phyloP scores from a whole-genome alignment of 768 basidiomycete genomes.

The Clitopilus hobsonii region DNA sequence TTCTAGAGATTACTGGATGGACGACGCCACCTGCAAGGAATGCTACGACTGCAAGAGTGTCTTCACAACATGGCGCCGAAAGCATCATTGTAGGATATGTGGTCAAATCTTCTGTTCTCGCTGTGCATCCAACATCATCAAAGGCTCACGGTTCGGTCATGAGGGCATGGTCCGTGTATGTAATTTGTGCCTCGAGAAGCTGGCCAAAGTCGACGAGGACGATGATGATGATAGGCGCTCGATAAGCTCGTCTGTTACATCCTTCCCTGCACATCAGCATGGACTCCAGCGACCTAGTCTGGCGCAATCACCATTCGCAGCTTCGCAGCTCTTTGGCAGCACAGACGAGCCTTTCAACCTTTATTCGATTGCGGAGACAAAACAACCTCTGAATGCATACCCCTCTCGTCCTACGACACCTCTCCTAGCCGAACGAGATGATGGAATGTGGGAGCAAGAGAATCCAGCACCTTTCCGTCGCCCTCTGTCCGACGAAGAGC shows the following conservation, averaged over 20 bases:
- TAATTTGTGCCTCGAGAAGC: conserved; percentile 90
- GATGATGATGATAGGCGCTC: conserved; percentile 89
- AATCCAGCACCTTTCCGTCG: conserved; percentile 75
- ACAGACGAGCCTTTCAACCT: conserved; percentile 76
- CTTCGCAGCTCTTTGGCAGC: conserved; percentile 77
- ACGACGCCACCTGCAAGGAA: conserved; percentile 91
- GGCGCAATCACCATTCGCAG: conserved; percentile 84
- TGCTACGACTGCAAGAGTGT: conserved; percentile 94
- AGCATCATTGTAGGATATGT: conserved; percentile 98
- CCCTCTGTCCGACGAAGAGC: conserved; percentile 69
- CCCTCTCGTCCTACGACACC: conserved; percentile 51
- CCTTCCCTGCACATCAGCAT: conserved; percentile 77
- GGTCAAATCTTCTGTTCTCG: conserved; percentile 97
- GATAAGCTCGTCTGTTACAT: conserved; percentile 64
- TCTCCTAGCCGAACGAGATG: conserved; percentile 31
- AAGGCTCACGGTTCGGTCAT: conserved; percentile 87
- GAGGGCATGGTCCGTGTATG: conserved; percentile 96
- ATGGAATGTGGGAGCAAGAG: conserved; percentile 45
- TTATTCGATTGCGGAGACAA: conserved; percentile 79
- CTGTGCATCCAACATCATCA: conserved; percentile 96
- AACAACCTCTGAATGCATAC: conserved; percentile 49
- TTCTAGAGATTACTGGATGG: conserved; percentile 98
- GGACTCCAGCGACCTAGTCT: conserved; percentile 44
- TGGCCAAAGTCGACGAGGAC: conserved; percentile 82
- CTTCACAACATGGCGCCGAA: conserved; percentile 91